Evolutionary conservation across 768 basidiomycete species (phyloP).

Genomic region (Boletus vermiculosoides): DNA sequence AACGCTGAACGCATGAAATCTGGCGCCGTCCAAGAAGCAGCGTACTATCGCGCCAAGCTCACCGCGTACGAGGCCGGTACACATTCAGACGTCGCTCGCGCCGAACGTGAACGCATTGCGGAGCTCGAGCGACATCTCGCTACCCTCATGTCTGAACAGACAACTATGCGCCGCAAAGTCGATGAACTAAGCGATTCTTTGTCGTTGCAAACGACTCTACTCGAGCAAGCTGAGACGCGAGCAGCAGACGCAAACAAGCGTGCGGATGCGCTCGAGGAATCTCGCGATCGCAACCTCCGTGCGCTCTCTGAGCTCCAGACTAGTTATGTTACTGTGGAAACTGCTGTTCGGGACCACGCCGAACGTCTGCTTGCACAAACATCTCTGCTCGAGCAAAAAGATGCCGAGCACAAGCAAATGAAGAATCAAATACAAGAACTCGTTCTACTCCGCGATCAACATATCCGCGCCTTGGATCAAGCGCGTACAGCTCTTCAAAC

Average conservation of each 20-base stretch:
- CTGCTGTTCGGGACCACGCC: slow-evolving; percentile 69
- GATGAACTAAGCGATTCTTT: slow-evolving; percentile 70
- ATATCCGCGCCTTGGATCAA: slow-evolving; percentile 86
- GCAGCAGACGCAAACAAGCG: slow-evolving; percentile 72
- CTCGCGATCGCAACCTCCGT: slow-evolving; percentile 60
- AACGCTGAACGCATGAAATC: slow-evolving; percentile 76
- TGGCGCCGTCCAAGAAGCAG: slow-evolving; percentile 88
- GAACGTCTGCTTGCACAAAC: slow-evolving; percentile 73
- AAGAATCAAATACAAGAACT: slow-evolving; percentile 73
- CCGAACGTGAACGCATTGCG: slow-evolving; percentile 75
- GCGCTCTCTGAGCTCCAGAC: slow-evolving; percentile 72
- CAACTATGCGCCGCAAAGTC: slow-evolving; percentile 65
- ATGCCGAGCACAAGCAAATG: slow-evolving; percentile 69
- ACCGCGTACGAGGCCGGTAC: slow-evolving; percentile 75
- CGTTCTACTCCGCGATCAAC: slow-evolving; percentile 69
- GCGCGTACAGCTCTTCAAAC: slow-evolving; percentile 73
- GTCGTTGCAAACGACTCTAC: slow-evolving; percentile 73
- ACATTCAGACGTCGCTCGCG: slow-evolving; percentile 58
- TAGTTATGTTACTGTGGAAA: slow-evolving; percentile 56
- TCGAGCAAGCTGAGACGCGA: slow-evolving; percentile 76
- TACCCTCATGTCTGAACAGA: slow-evolving; percentile 58
- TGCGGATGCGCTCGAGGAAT: slow-evolving; percentile 69
- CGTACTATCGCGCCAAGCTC: slow-evolving; percentile 95
- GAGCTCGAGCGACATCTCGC: slow-evolving; percentile 75
- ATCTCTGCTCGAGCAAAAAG: slow-evolving; percentile 71